Evolutionary conservation across 129 eudicot species (phyloP).

Genomic region (Artemisia tridentata): DNA sequence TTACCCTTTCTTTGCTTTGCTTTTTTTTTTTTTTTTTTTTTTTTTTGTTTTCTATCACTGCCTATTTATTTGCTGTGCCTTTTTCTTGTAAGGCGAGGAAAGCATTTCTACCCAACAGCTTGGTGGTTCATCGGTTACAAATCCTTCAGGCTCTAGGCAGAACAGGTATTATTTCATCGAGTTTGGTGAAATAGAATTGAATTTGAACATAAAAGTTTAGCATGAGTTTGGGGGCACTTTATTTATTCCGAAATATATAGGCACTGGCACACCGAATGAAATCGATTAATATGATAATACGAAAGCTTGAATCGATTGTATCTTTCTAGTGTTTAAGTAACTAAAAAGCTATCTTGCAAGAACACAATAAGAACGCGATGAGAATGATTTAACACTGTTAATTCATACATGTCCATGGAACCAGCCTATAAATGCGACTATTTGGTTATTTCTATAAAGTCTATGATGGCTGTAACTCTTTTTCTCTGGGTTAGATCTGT

Average conservation of each 20-base stretch:
- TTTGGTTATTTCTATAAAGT: too few relatives aligned
- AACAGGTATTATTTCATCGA: conserved; percentile 30
- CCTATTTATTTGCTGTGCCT: neutral
- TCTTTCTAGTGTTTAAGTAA: neutral
- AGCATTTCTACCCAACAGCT: conserved; percentile 30
- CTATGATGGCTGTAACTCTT: too few relatives aligned
- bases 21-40: neutral
- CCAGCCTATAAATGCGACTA: too few relatives aligned
- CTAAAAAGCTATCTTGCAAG: too few relatives aligned
- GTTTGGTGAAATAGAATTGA: neutral
- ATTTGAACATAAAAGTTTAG: neutral
- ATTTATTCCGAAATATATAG: too few relatives aligned
- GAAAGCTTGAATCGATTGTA: neutral
- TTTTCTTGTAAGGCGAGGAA: conserved; percentile 40
- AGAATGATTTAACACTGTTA: too few relatives aligned
- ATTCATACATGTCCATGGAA: too few relatives aligned
- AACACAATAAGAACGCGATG: too few relatives aligned
- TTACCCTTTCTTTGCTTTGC: neutral
- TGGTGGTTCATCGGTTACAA: conserved; percentile 32
- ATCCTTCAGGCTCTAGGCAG: conserved; percentile 40
- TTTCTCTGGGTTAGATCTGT: too few relatives aligned
- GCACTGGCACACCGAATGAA: too few relatives aligned
- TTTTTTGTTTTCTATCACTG: neutral
- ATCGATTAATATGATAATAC: neutral
- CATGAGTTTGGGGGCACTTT: neutral